Base-by-base conservation (phyloP, 192 early-diverging fungal genomes). In the Backusella circina region DNA sequence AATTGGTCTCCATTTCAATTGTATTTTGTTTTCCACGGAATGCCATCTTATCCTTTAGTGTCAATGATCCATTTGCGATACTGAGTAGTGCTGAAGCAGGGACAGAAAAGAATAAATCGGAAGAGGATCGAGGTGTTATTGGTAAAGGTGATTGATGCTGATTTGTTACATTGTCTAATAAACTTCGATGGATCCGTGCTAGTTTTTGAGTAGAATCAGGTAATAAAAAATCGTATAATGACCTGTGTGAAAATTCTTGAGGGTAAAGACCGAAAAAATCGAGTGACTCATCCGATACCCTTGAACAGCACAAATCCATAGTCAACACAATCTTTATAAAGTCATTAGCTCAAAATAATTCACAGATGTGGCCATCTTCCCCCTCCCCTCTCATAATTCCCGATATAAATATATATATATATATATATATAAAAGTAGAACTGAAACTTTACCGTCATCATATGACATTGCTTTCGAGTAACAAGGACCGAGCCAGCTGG, bases 251-350 rank as follows among this genome's bases (percentile, higher is more conserved):
- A 41, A 88, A 80, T 61, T 88, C 85, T 47, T 80, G 78, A 4
- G 87, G 84, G 66, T 88, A 86, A 66, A 84, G 84, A 16, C 82
- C 85, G 73, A 84, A 77, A 21, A 84, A 71, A 10, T 77, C 84
- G 23, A 84, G 75, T 9, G 79, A 84, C 65, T 88, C 87, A 65
- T 88, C 85, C 7, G 85, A 85, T 31, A 84, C 85, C 37, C 83
- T 79, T 18, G 87, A 84, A 57, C 85, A 88, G 61, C 83, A 75
- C 37, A 83, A 70, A 50, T 83, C 79, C 81, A 84, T 83, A 10
- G 87, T 83, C 33, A 88, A 70, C 76, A 86, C 84, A 57, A 76
- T 65, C 75, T 76, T 33, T 21, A 36, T 12, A n/a, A 28, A 15
- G 5, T 12, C 5, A 39, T 67, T 38, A 65, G 23, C 9, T 31